Conservation (phyloP, 257 asterid species). For the Solanum commersonii region DNA sequence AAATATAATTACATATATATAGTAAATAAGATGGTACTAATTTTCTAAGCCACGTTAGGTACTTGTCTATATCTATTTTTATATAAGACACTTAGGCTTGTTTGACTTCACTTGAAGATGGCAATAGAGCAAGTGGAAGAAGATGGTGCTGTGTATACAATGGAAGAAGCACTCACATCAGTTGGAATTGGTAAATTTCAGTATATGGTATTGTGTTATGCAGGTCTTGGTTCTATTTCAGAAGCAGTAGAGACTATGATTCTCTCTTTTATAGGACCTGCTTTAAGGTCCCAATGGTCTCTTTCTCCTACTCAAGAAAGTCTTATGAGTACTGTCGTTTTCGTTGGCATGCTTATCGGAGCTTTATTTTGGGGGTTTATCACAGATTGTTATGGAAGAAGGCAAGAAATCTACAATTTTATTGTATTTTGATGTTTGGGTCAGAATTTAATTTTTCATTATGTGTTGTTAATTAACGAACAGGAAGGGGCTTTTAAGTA, state of each 20-base stretch:
- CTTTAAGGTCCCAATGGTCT: conserved; percentile 50
- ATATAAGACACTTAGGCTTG: too few relatives aligned
- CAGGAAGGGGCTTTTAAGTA: conserved; percentile 61
- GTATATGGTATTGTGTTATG: conserved; percentile 40
- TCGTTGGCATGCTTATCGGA: conserved; percentile 75
- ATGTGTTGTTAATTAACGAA: not conserved
- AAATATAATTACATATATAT: too few relatives aligned
- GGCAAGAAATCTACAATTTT: conserved; percentile 16
- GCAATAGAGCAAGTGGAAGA: not conserved
- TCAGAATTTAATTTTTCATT: not conserved
- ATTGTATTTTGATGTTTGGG: not conserved
- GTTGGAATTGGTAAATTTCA: conserved; percentile 75
- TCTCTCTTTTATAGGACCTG: conserved; percentile 64
- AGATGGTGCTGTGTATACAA: conserved; percentile 16
- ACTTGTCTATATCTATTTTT: too few relatives aligned
- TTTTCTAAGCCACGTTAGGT: too few relatives aligned
- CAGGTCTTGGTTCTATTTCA: conserved; percentile 58
- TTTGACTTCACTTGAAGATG: not conserved
- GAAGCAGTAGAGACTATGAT: conserved; percentile 79
- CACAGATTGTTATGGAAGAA: conserved; percentile 62
- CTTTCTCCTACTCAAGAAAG: conserved; percentile 58
- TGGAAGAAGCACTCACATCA: conserved; percentile 51
- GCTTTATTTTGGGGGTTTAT: conserved; percentile 56
- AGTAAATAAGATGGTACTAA: too few relatives aligned
- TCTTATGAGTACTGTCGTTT: conserved; percentile 50